Percentiles rank a stretch among this genome's conserved stretches.
phyloP scores from a whole-genome alignment of 106 monocot species.

The Chionographis japonica region DNA sequence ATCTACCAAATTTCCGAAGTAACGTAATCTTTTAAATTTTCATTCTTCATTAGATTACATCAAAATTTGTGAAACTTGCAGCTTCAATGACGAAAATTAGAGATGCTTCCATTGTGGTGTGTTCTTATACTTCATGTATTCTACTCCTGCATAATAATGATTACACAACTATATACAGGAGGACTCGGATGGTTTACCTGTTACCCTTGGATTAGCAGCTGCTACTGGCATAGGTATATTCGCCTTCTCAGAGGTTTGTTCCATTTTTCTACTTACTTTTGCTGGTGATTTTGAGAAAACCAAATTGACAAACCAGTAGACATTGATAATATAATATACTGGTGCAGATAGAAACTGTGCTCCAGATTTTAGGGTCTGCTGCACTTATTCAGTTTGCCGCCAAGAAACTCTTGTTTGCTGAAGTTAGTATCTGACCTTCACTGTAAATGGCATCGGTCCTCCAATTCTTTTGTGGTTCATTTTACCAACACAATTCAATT shows the following conservation, averaged over 20 bases:
- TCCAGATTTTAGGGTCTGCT: constrained; percentile 89
- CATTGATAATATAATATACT: background rate
- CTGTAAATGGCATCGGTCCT: too few species aligned
- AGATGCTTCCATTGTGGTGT: background rate
- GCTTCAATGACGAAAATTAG: background rate
- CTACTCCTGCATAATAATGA: too few species aligned
- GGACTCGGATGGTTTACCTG: constrained; percentile 50
- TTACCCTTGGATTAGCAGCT: constrained; percentile 77
- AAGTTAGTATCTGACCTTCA: constrained; percentile 38
- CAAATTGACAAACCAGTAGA: background rate
- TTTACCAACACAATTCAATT: background rate
- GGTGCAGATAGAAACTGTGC: constrained; percentile 82
- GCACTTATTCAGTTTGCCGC: constrained; percentile 73
- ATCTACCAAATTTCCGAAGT: too few species aligned
- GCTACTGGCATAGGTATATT: constrained; percentile 72
- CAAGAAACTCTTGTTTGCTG: constrained; percentile 81
- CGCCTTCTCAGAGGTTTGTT: constrained; percentile 72
- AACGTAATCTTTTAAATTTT: too few species aligned
- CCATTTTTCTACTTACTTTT: background rate
- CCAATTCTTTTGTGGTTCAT: background rate
- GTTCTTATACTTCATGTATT: too few species aligned
- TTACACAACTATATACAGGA: constrained; percentile 38
- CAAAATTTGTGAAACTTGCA: background rate
- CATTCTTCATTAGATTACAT: too few species aligned
- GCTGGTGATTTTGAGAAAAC: background rate